phyloP scores from a whole-genome alignment of 1,139 yeast species.

The Saccharomyces pastorianus region DNA sequence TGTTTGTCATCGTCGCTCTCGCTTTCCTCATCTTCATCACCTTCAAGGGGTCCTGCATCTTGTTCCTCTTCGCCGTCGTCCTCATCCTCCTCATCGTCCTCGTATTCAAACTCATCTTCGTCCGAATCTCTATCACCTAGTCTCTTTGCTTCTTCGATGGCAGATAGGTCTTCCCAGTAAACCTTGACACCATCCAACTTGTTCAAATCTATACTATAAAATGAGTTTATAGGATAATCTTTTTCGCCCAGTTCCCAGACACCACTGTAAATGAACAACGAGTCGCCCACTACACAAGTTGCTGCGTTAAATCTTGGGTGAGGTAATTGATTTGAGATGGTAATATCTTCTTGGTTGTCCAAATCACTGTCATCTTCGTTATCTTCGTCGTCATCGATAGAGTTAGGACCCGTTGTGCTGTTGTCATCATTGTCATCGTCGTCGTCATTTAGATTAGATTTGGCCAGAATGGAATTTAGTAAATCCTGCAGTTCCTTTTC shows the following conservation, averaged over 20 bases:
- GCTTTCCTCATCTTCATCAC: slow-evolving; percentile 44
- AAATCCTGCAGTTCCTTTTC: slow-evolving; percentile 80
- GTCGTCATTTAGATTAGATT: slow-evolving; percentile 58
- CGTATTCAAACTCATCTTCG: slow-evolving; percentile 60
- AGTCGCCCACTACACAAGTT: slow-evolving; percentile 79
- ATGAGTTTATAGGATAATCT: slow-evolving; percentile 75
- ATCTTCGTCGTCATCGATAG: slow-evolving; percentile 24
- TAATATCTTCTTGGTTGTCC: slow-evolving; percentile 34
- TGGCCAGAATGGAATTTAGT: slow-evolving; percentile 63
- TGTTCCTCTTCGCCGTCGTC: slow-evolving; percentile 44
- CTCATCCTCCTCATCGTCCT: slow-evolving; percentile 50
- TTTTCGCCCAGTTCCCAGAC: slow-evolving; percentile 81
- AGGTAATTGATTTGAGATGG: slow-evolving; percentile 53
- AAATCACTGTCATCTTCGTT: slow-evolving; percentile 30
- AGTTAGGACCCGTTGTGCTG: slow-evolving; percentile 36
- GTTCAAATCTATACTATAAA: slow-evolving; percentile 79
- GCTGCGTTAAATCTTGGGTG: slow-evolving; percentile 86
- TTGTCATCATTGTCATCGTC: slow-evolving; percentile 43
- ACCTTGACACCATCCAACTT: slow-evolving; percentile 82
- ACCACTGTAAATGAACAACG: slow-evolving; percentile 84
- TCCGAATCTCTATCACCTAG: slow-evolving; percentile 52
- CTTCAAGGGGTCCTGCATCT: slow-evolving; percentile 29
- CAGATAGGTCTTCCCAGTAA: slow-evolving; percentile 78
- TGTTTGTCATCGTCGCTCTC: slow-evolving; percentile 54
- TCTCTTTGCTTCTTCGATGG: slow-evolving; percentile 49